Percentiles rank a stretch among this genome's conserved stretches.
Evolutionary conservation across 2,329 filamentous ascomycete species (phyloP).

Genomic region (Daldinia sp.): DNA sequence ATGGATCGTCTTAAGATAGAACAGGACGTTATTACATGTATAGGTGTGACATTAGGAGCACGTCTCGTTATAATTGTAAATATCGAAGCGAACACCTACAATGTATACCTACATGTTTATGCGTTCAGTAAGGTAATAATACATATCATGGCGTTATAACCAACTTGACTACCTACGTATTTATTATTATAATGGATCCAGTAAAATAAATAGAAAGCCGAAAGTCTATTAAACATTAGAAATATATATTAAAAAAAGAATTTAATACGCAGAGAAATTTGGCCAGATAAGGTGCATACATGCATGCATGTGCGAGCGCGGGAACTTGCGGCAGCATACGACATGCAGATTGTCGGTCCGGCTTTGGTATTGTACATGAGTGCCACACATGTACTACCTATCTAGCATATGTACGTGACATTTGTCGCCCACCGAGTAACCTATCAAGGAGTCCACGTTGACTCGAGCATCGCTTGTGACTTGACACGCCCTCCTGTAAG

Average conservation of each 20-base stretch:
- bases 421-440: not conserved
- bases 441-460: conserved; percentile 6
- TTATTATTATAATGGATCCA: not conserved
- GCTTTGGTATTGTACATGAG: not conserved
- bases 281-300: conserved; percentile 3
- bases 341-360: conserved; percentile 6
- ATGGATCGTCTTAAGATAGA: conserved; percentile 6
- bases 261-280: conserved; percentile 14
- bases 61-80: not conserved
- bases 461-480: conserved; percentile 14
- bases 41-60: not conserved
- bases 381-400: not conserved
- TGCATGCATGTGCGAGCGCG: conserved; percentile 21
- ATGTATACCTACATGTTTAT: no score
- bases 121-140: not conserved
- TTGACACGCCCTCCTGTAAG: conserved; percentile 23
- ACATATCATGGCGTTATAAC: not conserved
- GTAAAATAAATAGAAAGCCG: not conserved
- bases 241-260: not conserved
- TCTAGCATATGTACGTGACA: not conserved
- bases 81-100: no score
- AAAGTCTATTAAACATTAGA: not conserved
- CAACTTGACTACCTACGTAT: not conserved
- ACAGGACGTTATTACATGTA: not conserved
- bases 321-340: conserved; percentile 25